Conservation (phyloP, 2,329 filamentous ascomycete genomes). For the Ascochyta koolunga region DNA sequence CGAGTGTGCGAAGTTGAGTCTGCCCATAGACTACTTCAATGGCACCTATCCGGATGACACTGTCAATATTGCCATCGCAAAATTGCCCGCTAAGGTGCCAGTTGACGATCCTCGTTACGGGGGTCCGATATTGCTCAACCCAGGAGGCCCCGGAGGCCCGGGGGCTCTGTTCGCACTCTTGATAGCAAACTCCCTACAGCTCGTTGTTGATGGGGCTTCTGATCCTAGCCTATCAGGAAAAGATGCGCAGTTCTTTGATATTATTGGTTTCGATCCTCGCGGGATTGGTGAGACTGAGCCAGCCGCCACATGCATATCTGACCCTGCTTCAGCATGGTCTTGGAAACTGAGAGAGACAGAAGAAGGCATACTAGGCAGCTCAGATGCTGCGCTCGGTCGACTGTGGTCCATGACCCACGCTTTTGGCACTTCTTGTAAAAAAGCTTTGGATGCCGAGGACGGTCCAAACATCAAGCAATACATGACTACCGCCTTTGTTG, state of each 20-base stretch:
- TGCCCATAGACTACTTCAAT: conserved; percentile 48
- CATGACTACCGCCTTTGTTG: conserved; percentile 55
- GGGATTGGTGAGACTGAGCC: conserved; percentile 49
- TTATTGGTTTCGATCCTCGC: conserved; percentile 55
- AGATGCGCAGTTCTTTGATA: conserved; percentile 49
- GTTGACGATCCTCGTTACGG: conserved; percentile 47
- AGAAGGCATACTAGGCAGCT: conserved; percentile 50
- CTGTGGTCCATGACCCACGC: conserved; percentile 52
- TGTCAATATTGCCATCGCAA: conserved; percentile 41
- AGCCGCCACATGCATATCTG: conserved; percentile 42
- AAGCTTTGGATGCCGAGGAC: conserved; percentile 28
- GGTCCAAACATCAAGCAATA: conserved; percentile 50
- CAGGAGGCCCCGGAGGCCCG: conserved; percentile 53
- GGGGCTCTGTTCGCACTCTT: conserved; percentile 43
- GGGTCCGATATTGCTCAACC: conserved; percentile 52
- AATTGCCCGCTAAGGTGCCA: conserved; percentile 43
- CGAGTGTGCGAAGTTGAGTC: conserved; percentile 44
- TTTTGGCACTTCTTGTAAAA: conserved; percentile 38
- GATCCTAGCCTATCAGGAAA: conserved; percentile 13
- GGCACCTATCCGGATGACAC: conserved; percentile 36
- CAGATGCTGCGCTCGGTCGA: conserved; percentile 51
- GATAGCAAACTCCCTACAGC: conserved; percentile 32
- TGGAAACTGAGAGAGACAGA: conserved; percentile 47
- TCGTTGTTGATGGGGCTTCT: conserved; percentile 35
- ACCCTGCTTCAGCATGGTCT: conserved; percentile 37